Evolutionary conservation across 805 yeast genomes (phyloP).

Genomic region (Middelhovenomyces tepae): DNA sequence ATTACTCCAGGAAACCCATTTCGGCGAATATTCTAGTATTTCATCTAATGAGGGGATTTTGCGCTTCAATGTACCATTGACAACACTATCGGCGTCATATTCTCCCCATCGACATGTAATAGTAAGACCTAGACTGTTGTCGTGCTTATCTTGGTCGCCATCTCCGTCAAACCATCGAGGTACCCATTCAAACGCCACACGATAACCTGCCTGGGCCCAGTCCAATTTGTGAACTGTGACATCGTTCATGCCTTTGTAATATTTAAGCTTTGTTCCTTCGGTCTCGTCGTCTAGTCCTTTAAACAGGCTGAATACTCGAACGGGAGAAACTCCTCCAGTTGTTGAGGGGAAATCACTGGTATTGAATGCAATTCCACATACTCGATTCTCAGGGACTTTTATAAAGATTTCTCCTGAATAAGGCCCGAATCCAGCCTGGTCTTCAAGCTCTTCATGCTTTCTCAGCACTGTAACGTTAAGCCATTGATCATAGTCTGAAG

Average conservation of each 20-base stretch:
- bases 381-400: constrained; percentile 51
- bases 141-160: constrained; percentile 23
- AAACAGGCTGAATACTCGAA: constrained; percentile 52
- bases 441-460: constrained; percentile 32
- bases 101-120: constrained; percentile 78
- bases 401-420: constrained; percentile 54
- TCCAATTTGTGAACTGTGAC: constrained; percentile 56
- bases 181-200: constrained; percentile 66
- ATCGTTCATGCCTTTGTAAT: constrained; percentile 54
- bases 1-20: constrained; percentile 57
- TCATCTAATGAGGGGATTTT: constrained; percentile 68
- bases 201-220: constrained; percentile 47
- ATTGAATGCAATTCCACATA: constrained; percentile 55
- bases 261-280: constrained; percentile 32
- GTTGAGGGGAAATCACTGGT: constrained; percentile 33
- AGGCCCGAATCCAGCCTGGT: constrained; percentile 43
- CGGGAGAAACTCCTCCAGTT: constrained; percentile 42
- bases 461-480: constrained; percentile 43
- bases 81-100: constrained; percentile 36
- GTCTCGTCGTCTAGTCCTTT: constrained; percentile 20
- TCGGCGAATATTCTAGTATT: constrained; percentile 57
- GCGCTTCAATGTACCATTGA: constrained; percentile 29
- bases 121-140: constrained; percentile 28
- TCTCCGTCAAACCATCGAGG: constrained; percentile 47
- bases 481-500: constrained; percentile 34